Conservation (phyloP, 352 stramenopile genomes). For the Phytophthora quininea region DNA sequence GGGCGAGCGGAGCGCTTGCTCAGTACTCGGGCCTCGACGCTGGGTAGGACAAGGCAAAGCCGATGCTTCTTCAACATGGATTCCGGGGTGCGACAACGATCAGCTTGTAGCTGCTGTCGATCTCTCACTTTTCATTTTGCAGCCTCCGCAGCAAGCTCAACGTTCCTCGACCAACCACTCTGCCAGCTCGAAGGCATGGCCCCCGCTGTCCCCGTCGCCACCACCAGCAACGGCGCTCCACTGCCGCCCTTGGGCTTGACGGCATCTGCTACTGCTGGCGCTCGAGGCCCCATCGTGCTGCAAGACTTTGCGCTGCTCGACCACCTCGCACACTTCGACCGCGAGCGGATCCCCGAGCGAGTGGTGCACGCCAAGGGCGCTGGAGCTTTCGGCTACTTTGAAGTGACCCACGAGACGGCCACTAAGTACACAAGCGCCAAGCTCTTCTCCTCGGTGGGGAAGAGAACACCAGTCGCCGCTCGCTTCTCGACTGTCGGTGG, state of each 20-base stretch:
- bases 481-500: conserved; percentile 82
- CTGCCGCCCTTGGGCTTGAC: conserved; percentile 55
- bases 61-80: background rate
- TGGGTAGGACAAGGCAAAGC: background rate
- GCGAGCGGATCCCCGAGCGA: conserved; percentile 88
- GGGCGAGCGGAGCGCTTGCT: no score
- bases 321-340: conserved; percentile 87
- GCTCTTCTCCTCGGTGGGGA: conserved; percentile 68
- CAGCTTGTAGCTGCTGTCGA: background rate
- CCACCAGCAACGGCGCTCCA: conserved; percentile 56
- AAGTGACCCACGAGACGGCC: conserved; percentile 60
- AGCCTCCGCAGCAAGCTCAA: background rate
- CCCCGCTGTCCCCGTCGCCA: conserved; percentile 16
- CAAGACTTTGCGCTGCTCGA: conserved; percentile 87
- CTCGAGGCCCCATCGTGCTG: conserved; percentile 55
- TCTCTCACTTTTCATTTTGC: conserved; percentile 4
- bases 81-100: background rate
- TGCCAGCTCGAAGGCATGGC: conserved; percentile 1
- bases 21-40: no score
- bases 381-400: conserved; percentile 90
- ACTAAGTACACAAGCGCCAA: conserved; percentile 69
- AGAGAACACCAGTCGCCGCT: conserved; percentile 74
- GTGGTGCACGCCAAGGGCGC: conserved; percentile 89
- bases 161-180: background rate
- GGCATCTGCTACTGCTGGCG: conserved; percentile 54